Evolutionary conservation across 345 rosid genomes (phyloP).

Genomic region (Mallotus nudiflorus): DNA sequence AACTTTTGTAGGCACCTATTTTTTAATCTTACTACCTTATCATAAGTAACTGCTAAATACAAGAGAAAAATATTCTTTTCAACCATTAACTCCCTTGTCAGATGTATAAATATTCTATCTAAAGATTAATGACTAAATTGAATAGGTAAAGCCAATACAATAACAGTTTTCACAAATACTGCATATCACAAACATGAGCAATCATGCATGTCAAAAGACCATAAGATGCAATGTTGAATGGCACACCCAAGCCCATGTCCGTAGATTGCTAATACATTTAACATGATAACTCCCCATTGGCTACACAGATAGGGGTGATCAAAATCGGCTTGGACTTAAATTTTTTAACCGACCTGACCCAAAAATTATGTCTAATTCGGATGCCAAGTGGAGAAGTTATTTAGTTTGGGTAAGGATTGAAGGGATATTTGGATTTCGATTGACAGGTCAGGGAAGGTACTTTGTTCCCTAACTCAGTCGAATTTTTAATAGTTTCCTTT

Average conservation of each 20-base stretch:
- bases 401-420: too few species aligned
- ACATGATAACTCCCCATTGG: slow-evolving; percentile 88
- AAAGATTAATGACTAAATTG: neutral
- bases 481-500: too few species aligned
- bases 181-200: slow-evolving; percentile 91
- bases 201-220: slow-evolving; percentile 87
- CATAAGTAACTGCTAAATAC: neutral
- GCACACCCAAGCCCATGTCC: slow-evolving; percentile 97
- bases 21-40: neutral
- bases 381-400: too few species aligned
- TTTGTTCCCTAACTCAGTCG: too few species aligned
- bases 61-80: too few species aligned
- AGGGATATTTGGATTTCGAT: too few species aligned
- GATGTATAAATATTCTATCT: neutral
- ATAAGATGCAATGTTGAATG: slow-evolving; percentile 94
- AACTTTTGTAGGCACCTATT: neutral
- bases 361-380: too few species aligned
- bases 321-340: too few species aligned
- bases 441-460: too few species aligned
- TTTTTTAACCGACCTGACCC: too few species aligned
- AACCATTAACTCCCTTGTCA: neutral
- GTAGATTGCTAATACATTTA: slow-evolving; percentile 98
- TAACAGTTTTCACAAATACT: neutral
- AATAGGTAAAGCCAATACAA: neutral
- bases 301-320: too few species aligned